Base-by-base conservation (phyloP, 1,284 basidiomycete genomes). In the Trametes versicolor region DNA sequence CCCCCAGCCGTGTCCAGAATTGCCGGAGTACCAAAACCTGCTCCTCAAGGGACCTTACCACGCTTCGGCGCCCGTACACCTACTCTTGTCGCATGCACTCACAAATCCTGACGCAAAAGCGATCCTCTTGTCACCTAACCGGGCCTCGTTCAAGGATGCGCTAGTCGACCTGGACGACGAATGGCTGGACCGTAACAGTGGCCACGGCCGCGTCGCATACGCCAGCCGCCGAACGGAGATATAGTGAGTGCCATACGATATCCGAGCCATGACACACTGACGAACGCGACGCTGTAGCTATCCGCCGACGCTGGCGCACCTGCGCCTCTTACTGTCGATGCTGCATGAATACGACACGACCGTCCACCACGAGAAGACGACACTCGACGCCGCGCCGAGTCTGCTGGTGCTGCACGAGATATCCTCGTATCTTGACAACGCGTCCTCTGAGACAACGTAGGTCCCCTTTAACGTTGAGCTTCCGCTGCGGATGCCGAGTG, bases 331-430 rank as follows among this genome's bases (percentile, higher is more conserved):
- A 7, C 76, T 93, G 52, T 84, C 87, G 4, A 80, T 83, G 75
- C 80, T 90, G 52, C 82, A 80, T 67, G 75, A 79, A 10, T 67
- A 83, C 81, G 60, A 60, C 78, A 66, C 65, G 1, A 56, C 61
- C 13, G 34, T 71, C 27, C 64, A 72, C 49, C 65, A 71, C 67
- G 68, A 54, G 60, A 76, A 83, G 65, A 80, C 82, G 25, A 79
- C 81, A 2, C 76, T 90, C 29, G 76, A 81, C 37, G 71, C 73
- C 37, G 67, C 82, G 0, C 88, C 88, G 25, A 79, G 81, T 45
- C 73, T 92, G 4, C 71, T 94, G 17, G 80, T 94, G 21, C 73
- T 94, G 19, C 83, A 87, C 59, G 91, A 92, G 66, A 80, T 83
- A 0, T 92, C 91, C 2, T 72, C 79, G 1, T 91, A 89, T 73